Evolutionary conservation across 2,329 filamentous ascomycete species (phyloP).

Genomic region (Paecilomyces sp.): DNA sequence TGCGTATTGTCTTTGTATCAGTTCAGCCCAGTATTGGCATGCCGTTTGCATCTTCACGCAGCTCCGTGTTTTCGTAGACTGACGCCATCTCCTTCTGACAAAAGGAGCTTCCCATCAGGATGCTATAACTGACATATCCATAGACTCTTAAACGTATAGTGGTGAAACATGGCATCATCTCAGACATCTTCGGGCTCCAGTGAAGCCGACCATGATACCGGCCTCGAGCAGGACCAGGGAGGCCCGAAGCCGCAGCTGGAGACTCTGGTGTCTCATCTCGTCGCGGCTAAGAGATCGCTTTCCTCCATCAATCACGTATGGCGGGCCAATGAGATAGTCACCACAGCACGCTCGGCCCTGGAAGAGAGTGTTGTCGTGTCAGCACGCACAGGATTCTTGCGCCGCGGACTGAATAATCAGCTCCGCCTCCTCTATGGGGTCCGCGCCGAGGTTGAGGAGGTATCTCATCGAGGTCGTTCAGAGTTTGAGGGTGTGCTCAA

Average conservation of each 20-base stretch:
- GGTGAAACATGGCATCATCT: slow-evolving; percentile 21
- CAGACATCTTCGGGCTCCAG: slow-evolving; percentile 21
- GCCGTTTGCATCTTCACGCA: background rate
- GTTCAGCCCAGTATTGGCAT: background rate
- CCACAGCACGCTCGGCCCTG: slow-evolving; percentile 63
- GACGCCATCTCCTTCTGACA: background rate
- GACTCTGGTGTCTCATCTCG: slow-evolving; percentile 72
- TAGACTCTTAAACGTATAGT: background rate
- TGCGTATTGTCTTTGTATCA: background rate
- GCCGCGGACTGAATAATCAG: slow-evolving; percentile 50
- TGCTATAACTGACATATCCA: background rate
- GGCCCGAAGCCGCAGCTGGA: slow-evolving; percentile 49
- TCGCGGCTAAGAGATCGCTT: slow-evolving; percentile 80
- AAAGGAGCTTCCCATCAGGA: background rate
- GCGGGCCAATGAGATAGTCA: slow-evolving; percentile 80
- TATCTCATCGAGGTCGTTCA: slow-evolving; percentile 33
- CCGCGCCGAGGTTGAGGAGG: slow-evolving; percentile 36
- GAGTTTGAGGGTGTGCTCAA: slow-evolving; percentile 45
- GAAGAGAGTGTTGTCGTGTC: slow-evolving; percentile 71
- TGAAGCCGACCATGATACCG: slow-evolving; percentile 6
- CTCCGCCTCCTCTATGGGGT: slow-evolving; percentile 38
- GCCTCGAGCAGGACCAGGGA: slow-evolving; percentile 9
- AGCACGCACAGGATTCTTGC: slow-evolving; percentile 62
- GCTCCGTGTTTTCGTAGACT: background rate
- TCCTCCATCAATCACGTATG: slow-evolving; percentile 76